Evolutionary conservation across 345 rosid species (phyloP), one percentile per base, ranked within the genome.

Genomic region (Citrus maxima): DNA sequence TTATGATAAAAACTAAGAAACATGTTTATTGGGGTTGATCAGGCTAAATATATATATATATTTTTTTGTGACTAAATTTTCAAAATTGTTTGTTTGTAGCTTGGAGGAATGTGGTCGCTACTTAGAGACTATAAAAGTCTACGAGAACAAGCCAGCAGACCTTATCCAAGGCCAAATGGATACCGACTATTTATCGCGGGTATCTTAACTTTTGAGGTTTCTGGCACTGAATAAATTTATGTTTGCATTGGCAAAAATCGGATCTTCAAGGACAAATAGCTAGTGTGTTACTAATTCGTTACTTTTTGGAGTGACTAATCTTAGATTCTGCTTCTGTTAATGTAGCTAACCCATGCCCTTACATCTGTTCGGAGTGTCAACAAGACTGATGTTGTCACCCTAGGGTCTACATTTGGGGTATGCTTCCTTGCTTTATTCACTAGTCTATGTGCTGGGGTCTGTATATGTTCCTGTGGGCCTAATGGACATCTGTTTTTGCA

Each of bases 341-440:
- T 86, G 72, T 76, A 90, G 97, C 87, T 94, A 40, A 90, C 84
- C 58, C 94, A 94, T 88, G 88, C 93, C 25, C 92, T 96, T 37
- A 96, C 97, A 73, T 86, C 90, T 25, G 83, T 94, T 84, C 88
- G 95, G 19, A 92, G 84, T 86, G 94, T 94, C 75, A 95, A 94
- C 88, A 92, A 92, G 89, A 96, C 97, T 21, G 97, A 92, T 82
- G 98, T 94, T 34, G 97, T 96, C 78, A 96, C 99, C 62, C 91
- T 96, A 78, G 99, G 98, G 38, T 96, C 99, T 64, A 90, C 97
- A 62, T 96, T 96, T 25, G 94, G 98, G 92, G 97, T 94, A 84
- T 76, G 87, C 74, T 80, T 70, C 18, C 32, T 35, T 32, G 22
- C 14, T 67, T 63, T 30, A 42, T 63, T 62, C 7, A 6, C 64